Evolutionary conservation across 2,329 filamentous ascomycete genomes (phyloP).

Genomic region (Exophiala xenobiotica): DNA sequence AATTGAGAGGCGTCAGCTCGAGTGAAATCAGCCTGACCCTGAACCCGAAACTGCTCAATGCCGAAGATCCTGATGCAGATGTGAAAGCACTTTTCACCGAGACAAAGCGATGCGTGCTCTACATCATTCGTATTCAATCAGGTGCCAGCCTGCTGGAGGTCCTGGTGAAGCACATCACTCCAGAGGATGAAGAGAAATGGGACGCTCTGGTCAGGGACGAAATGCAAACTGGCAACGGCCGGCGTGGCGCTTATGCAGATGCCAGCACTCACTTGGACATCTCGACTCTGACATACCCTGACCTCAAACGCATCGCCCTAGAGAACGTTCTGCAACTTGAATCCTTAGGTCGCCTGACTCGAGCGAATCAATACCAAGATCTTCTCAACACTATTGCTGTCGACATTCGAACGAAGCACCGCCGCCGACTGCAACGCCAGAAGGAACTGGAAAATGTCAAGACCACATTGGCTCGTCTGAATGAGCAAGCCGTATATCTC

Average conservation of each 20-base stretch:
- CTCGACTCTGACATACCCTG: conserved; percentile 82
- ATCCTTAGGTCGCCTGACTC: conserved; percentile 78
- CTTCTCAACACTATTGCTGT: conserved; percentile 95
- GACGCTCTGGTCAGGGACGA: conserved; percentile 77
- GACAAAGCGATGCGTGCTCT: conserved; percentile 93
- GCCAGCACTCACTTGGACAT: conserved; percentile 81
- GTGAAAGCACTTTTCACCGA: conserved; percentile 95
- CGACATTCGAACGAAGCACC: conserved; percentile 96
- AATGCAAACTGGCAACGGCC: conserved; percentile 65
- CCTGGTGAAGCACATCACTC: conserved; percentile 80
- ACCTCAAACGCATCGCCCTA: conserved; percentile 87
- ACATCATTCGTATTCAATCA: conserved; percentile 95
- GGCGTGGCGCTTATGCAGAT: conserved; percentile 85
- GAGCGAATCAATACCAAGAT: conserved; percentile 91
- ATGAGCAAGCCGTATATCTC: conserved; percentile 75
- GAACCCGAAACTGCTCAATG: conserved; percentile 82
- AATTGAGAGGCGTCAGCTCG: conserved; percentile 81
- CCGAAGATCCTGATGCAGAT: conserved; percentile 89
- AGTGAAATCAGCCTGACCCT: conserved; percentile 89
- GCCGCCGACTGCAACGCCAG: conserved; percentile 84
- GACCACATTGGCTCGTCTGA: conserved; percentile 48
- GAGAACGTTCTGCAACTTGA: conserved; percentile 93
- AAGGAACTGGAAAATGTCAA: conserved; percentile 72
- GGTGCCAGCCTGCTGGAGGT: conserved; percentile 93
- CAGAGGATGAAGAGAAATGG: conserved; percentile 91